Base-by-base conservation (phyloP, 2,329 filamentous ascomycete species). In the Colletotrichum lindemuthianum region DNA sequence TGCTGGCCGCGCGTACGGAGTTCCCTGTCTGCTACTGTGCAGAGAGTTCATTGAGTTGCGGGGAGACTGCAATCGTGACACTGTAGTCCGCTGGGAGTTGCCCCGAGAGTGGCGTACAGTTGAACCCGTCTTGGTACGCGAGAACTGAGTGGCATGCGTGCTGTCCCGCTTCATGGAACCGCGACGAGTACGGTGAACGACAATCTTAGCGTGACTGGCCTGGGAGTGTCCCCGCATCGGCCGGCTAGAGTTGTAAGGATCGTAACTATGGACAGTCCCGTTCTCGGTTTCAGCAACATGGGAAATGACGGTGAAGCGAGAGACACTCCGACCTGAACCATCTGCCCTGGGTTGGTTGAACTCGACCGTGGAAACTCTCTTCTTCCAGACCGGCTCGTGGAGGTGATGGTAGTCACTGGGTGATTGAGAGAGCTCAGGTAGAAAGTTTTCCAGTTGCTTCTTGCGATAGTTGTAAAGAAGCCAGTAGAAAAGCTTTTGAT, bases 401-500 rank as follows among this genome's bases (percentile, higher is more conserved):
- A 92, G 85, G 72, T 96, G 93, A 72, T 97, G 95, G 71, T 96
- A 96, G 72, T 98, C 95, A 76, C 93, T 97, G 60, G 90, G 86
- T 1, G 95, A 97, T 73, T 96, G 91, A n/a, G 87, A 87, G 59
- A 97, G 81, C 24, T 91, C 86, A 36, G 89, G 88, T 64, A 90
- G 90, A 73, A 96, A 98, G 72, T 97, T 92, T 74, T 98, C 94
- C 2, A 97, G 78, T 70, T 96, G 90, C 67, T 92, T 89, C 68
- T 97, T 89, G 48, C 92, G 87, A 75, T 97, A 96, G 75, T 90
- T 91, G 68, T 90, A 79, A 8, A 99, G 84, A 16, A 96, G 86
- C 77, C 89, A 91, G 76, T 98, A 99, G 76, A 98, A 97, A 69
- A 95, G 85, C 73, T 97, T 97, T 74, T 97, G 93, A 59, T 97